Conservation (phyloP, 352 stramenopile species). For the Globisporangium perplexum region DNA sequence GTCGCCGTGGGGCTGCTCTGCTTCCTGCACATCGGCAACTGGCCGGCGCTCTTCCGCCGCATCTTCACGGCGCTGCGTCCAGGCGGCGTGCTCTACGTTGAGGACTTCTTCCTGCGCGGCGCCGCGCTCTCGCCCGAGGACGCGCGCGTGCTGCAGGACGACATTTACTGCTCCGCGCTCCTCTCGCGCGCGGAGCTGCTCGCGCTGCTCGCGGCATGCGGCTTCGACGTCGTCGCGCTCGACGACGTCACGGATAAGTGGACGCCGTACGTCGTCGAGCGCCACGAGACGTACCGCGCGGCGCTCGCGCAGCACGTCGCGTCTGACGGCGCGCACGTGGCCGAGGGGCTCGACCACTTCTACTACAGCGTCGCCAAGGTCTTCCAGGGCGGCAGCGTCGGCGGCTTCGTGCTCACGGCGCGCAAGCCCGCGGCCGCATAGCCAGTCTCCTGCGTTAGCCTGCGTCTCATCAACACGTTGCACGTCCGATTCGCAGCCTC, state of each 20-base stretch:
- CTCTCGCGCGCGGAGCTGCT: conserved; percentile 33
- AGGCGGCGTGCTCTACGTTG: conserved; percentile 63
- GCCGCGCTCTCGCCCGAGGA: conserved; percentile 28
- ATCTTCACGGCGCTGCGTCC: conserved; percentile 54
- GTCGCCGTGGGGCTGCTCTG: conserved; percentile 61
- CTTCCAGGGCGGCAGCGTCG: conserved; percentile 52
- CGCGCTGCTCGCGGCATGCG: conserved; percentile 27
- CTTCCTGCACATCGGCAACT: conserved; percentile 75
- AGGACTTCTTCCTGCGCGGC: conserved; percentile 67
- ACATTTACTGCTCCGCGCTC: conserved; percentile 63
- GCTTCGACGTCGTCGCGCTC: conserved; percentile 53
- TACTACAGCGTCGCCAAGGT: conserved; percentile 52
- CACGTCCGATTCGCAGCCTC: neutral
- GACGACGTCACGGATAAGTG: conserved; percentile 65
- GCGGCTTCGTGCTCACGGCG: conserved; percentile 51
- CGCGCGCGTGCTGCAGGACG: conserved; percentile 41
- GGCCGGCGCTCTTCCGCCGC: conserved; percentile 46
- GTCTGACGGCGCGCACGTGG: conserved; percentile 48
- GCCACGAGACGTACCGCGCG: conserved; percentile 36
- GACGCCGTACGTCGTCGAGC: conserved; percentile 44
- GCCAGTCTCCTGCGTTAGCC: too few relatives aligned
- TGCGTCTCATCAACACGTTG: neutral
- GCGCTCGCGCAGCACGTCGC: conserved; percentile 39
- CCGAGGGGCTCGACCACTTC: conserved; percentile 62
- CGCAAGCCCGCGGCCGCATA: conserved; percentile 15